These are phyloP conservation scores for Coprinellus micaceus DNA, from an alignment of 768 basidiomycete species.

Conservation along the genomic window DNA sequence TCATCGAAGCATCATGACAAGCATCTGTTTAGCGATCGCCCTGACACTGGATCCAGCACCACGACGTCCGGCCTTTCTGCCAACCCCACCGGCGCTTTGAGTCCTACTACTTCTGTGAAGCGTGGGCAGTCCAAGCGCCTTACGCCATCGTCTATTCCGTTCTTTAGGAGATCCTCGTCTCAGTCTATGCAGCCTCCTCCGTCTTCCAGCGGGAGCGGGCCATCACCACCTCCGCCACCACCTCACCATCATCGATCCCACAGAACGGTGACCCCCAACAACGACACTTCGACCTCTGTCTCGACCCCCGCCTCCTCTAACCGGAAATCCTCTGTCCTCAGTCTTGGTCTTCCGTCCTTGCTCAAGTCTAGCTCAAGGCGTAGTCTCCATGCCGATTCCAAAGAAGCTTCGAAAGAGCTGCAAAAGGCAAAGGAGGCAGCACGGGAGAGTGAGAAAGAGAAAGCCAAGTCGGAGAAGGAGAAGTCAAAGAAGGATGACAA, in stretches of 20 bases:
- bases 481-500: slow-evolving; percentile 75
- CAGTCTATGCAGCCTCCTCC: slow-evolving; percentile 76
- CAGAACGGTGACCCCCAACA: slow-evolving; percentile 51
- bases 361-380: slow-evolving; percentile 83
- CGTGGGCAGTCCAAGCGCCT: slow-evolving; percentile 75
- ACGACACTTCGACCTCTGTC: slow-evolving; percentile 49
- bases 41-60: slow-evolving; percentile 76
- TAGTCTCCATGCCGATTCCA: slow-evolving; percentile 69
- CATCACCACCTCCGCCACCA: slow-evolving; percentile 51
- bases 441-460: slow-evolving; percentile 51
- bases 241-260: slow-evolving; percentile 42
- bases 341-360: slow-evolving; percentile 75
- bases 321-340: slow-evolving; percentile 81
- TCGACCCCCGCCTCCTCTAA: slow-evolving; percentile 57
- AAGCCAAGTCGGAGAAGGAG: slow-evolving; percentile 42
- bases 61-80: slow-evolving; percentile 53
- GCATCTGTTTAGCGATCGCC: slow-evolving; percentile 45
- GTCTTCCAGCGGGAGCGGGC: slow-evolving; percentile 29
- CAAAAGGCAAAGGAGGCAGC: slow-evolving; percentile 37
- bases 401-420: slow-evolving; percentile 48
- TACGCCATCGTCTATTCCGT: slow-evolving; percentile 90
- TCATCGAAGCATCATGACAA: slow-evolving; percentile 66
- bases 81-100: slow-evolving; percentile 58
- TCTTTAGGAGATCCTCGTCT: slow-evolving; percentile 89
- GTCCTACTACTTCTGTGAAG: slow-evolving; percentile 66